Evolutionary conservation across 225 moss, liverwort and hornwort genomes (phyloP), one percentile per base, ranked within the genome.

Genomic region (Pseudoscleropodium purum): DNA sequence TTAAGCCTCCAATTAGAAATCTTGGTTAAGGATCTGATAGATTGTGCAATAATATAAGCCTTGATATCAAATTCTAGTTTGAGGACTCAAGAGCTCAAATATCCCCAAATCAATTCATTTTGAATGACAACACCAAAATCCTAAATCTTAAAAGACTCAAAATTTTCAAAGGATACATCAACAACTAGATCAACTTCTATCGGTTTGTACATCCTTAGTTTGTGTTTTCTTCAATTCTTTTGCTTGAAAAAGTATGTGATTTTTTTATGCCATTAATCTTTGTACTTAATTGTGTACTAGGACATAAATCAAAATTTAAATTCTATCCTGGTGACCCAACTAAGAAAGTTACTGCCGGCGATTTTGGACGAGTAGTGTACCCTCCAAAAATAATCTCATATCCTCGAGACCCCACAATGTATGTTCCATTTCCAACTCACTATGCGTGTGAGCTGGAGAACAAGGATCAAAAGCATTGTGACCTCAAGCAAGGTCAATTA

Each of bases 341-440:
- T 6, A 82, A 73, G 41, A 94, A 84, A 75, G 3, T 21, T 45
- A 87, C 21, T 51, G 88, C 90, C 1, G 90, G 94, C 64, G 91
- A 93, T 41, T 93, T 91, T 34, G 85, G 87, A 81, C 91, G 10
- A n/a, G 75, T 88, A 9, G 26, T 61, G 2, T 88, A 90, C 15
- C 89, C 92, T 77, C 91, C 54, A 7, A 90, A 90, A 36, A 70
- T 84, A 36, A 87, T 91, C 10, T 79, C 90, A 54, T 92, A 93
- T 90, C 93, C 92, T 47, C 85, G 87, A 47, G 91, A 91, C n/a
- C 92, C 86, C 60, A 31, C 88, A 27, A 93, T 93, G 5, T 93
- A 84, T 63, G 82, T 86, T 7, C 92, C 92, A 43, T 92, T 92
- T 7, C 93, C 94, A 33, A 79, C 81, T 27, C 87, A 83, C 72